Conservation (phyloP, 2,329 filamentous ascomycete genomes). For the Penicillium vulpinum region DNA sequence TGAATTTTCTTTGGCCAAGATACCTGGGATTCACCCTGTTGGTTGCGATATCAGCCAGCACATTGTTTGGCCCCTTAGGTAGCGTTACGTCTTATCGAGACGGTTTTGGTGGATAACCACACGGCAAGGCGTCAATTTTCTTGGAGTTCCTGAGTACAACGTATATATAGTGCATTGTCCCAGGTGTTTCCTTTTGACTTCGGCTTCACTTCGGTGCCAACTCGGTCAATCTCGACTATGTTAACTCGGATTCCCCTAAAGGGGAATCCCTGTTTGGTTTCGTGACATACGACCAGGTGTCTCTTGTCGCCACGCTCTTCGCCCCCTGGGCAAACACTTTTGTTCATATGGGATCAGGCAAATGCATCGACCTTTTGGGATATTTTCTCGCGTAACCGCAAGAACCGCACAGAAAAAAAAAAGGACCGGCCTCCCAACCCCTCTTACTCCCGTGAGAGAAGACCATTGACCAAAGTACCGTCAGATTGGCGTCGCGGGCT, state of each 20-base stretch:
- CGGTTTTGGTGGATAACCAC: constrained; percentile 24
- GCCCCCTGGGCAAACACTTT: neutral
- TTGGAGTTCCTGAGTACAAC: neutral
- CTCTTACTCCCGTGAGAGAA: neutral
- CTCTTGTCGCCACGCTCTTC: constrained; percentile 17
- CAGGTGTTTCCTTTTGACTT: neutral
- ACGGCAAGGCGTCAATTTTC: constrained; percentile 6
- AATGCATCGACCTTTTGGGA: constrained; percentile 2
- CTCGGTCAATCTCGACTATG: neutral
- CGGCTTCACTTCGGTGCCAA: neutral
- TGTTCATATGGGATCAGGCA: constrained; percentile 17
- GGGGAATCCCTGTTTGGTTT: neutral
- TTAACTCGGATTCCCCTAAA: neutral
- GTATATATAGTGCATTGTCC: constrained; percentile 16
- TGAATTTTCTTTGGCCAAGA: neutral
- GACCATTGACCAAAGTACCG: constrained; percentile 9
- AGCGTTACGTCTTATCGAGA: constrained; percentile 30
- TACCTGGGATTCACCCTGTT: constrained; percentile 2
- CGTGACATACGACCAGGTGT: constrained; percentile 17
- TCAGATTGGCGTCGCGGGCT: constrained; percentile 5
- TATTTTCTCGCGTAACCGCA: constrained; percentile 22
- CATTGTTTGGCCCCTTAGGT: constrained; percentile 10
- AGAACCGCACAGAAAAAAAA: constrained; percentile 23
- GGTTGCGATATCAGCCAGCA: constrained; percentile 7
- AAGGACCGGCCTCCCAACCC: neutral